phyloP scores from a whole-genome alignment of 2,329 filamentous ascomycete genomes.

The Claviceps africana region DNA sequence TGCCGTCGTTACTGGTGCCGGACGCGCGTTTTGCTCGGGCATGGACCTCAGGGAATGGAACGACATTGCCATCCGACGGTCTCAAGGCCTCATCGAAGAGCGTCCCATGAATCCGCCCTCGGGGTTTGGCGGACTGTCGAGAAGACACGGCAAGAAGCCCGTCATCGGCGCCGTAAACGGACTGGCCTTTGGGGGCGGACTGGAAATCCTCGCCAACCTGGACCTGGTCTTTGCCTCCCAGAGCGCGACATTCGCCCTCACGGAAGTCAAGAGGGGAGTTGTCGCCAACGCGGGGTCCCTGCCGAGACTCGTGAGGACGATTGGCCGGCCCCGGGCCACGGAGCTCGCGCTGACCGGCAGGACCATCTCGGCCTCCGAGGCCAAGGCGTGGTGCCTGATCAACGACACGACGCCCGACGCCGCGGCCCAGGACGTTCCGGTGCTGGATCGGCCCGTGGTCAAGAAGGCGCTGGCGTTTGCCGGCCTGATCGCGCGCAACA shows the following conservation, averaged over 20 bases:
- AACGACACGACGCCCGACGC: slow-evolving; percentile 42
- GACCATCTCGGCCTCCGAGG: slow-evolving; percentile 43
- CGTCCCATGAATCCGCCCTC: slow-evolving; percentile 21
- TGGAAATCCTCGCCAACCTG: slow-evolving; percentile 61
- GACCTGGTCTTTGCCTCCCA: slow-evolving; percentile 54
- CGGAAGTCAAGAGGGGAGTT: slow-evolving; percentile 59
- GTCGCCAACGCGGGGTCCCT: slow-evolving; percentile 58
- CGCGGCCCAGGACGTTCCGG: slow-evolving; percentile 9
- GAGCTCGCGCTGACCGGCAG: slow-evolving; percentile 57
- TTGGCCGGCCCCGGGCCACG: slow-evolving; percentile 55
- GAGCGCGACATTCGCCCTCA: slow-evolving; percentile 49
- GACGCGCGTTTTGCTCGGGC: slow-evolving; percentile 53
- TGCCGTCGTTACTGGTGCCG: slow-evolving; percentile 48
- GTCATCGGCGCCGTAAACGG: slow-evolving; percentile 67
- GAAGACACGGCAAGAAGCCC: slow-evolving; percentile 57
- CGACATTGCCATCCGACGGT: slow-evolving; percentile 22
- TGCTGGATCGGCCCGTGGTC: slow-evolving; percentile 26
- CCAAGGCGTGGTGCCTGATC: slow-evolving; percentile 54
- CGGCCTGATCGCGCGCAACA: slow-evolving; percentile 46
- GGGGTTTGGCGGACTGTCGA: slow-evolving; percentile 53
- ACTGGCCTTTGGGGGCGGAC: slow-evolving; percentile 58
- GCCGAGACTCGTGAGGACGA: slow-evolving; percentile 47
- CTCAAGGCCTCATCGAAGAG: slow-evolving; percentile 1
- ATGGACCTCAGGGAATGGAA: slow-evolving; percentile 55
- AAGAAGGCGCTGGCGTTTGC: slow-evolving; percentile 48